Base-by-base conservation (phyloP, 345 rosid species). In the Hypericum perforatum region DNA sequence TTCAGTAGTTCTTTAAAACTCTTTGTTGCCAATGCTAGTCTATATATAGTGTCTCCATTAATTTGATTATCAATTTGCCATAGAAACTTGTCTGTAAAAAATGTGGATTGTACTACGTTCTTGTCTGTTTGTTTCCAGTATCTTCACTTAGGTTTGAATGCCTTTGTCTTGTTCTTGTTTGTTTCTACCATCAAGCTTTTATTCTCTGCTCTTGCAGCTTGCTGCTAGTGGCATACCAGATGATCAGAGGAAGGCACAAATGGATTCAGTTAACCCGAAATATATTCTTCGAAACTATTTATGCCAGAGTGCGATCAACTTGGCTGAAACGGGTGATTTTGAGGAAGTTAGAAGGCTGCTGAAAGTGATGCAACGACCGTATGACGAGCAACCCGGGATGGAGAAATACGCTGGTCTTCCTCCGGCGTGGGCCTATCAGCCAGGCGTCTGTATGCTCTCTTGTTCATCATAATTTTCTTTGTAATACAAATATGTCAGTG, bases 381-480 rank as follows among this genome's bases (percentile, higher is more conserved):
- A 78, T 42, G 94, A 85, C 0, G 97, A 92, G 39, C 98, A 88
- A 70, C 95, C 91, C 0, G 97, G 90, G 57, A 92, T 92, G 98
- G 94, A 92, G 69, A 92, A 88, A 58, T 92, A 85, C 47, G 94
- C 94, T 10, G 80, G 95, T 39, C 68, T 92, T 74, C 98, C 98
- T 38, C 98, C 98, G 4, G 97, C 97, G 0, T 92, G 98, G 98
- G 98, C 98, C 15, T 88, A 88, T 63, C 65, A 96, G 46, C 96
- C 98, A 10, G 98, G 96, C 8, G 96, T 92, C 50, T 83, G 95
- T 61, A 92, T 88, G 98, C 95, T 88, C 53, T 92, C 97, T 63
- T 88, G 97, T 54, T 92, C 97, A 58, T 92, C 95, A 2, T 92
- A 71, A 80, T 64, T 60, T 22, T 1, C 32, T 29, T n/a, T 14